These are phyloP conservation scores for Mycena haematopus DNA, from an alignment of 768 basidiomycete species.

Conservation along the genomic window DNA sequence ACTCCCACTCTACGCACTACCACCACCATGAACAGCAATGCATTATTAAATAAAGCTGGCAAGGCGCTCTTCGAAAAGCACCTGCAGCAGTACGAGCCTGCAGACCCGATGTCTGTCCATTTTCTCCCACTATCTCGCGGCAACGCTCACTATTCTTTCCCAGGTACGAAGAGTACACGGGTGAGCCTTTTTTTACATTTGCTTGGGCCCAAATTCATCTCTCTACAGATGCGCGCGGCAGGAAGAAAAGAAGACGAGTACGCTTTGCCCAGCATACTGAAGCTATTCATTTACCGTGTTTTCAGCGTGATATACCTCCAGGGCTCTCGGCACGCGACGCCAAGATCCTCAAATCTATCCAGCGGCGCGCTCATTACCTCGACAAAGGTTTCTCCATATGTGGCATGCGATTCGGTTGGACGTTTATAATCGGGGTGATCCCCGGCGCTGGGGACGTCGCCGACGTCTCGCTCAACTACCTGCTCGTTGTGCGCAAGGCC, in stretches of 20 bases:
- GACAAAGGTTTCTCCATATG: constrained; percentile 86
- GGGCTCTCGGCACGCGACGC: constrained; percentile 81
- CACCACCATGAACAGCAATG: constrained; percentile 21
- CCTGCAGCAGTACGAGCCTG: constrained; percentile 69
- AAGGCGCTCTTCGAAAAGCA: constrained; percentile 68
- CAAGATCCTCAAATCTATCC: constrained; percentile 75
- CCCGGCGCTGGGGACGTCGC: constrained; percentile 74
- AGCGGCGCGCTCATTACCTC: constrained; percentile 80
- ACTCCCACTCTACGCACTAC: not conserved
- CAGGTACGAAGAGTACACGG: constrained; percentile 68
- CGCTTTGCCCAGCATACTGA: constrained; percentile 24
- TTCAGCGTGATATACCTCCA: constrained; percentile 70
- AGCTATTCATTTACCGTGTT: constrained; percentile 1
- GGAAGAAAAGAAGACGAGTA: constrained; percentile 64
- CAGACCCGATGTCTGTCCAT: no score
- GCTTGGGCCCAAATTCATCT: not conserved
- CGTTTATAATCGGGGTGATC: constrained; percentile 79
- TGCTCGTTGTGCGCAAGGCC: constrained; percentile 78
- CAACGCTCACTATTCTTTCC: constrained; percentile 78
- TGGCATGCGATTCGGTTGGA: constrained; percentile 87
- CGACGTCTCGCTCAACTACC: constrained; percentile 71
- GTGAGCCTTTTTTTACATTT: not conserved
- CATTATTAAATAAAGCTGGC: constrained; percentile 53
- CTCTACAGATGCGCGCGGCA: constrained; percentile 51
- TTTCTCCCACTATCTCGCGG: no score